phyloP scores from a whole-genome alignment of 371 early-diverging fungal genomes.

The Mortierella polycephala region DNA sequence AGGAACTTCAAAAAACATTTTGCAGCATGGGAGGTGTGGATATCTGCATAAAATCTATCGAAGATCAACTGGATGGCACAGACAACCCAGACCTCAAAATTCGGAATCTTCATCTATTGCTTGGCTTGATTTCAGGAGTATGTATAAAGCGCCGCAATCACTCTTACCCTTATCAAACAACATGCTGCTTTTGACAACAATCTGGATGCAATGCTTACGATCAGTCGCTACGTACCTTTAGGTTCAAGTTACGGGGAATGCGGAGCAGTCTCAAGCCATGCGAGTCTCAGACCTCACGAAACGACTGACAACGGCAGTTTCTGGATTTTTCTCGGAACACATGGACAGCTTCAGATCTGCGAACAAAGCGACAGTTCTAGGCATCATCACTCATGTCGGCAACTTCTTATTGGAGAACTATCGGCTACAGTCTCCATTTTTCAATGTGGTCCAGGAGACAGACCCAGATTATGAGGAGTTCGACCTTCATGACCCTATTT shows the following conservation, averaged over 20 bases:
- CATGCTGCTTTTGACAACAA: no score
- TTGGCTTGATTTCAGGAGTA: conserved; percentile 35
- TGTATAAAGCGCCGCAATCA: background rate
- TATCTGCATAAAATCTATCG: conserved; percentile 31
- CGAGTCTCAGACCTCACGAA: conserved; percentile 21
- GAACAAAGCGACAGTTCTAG: conserved; percentile 28
- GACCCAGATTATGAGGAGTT: conserved; percentile 41
- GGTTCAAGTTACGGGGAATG: conserved; percentile 23
- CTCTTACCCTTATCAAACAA: no score
- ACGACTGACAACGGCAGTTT: conserved; percentile 27
- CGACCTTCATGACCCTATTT: conserved; percentile 29
- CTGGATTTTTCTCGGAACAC: conserved; percentile 40
- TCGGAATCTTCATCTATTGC: conserved; percentile 11
- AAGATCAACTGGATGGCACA: conserved; percentile 10
- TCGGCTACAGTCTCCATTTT: conserved; percentile 17
- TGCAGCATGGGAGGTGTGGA: conserved; percentile 27
- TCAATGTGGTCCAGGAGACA: conserved; percentile 14
- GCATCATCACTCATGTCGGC: conserved; percentile 36
- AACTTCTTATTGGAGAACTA: conserved; percentile 39
- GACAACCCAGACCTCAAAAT: conserved; percentile 26
- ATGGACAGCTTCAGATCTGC: conserved; percentile 37
- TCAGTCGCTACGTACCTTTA: background rate
- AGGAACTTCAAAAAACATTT: conserved; percentile 30
- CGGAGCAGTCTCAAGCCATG: conserved; percentile 6
- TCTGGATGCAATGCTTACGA: background rate